A percentile compares a stretch with the other conserved stretches of the same genome.
Evolutionary conservation across 2,329 filamentous ascomycete species (phyloP).

Genomic region (Furcasterigmium sp.): DNA sequence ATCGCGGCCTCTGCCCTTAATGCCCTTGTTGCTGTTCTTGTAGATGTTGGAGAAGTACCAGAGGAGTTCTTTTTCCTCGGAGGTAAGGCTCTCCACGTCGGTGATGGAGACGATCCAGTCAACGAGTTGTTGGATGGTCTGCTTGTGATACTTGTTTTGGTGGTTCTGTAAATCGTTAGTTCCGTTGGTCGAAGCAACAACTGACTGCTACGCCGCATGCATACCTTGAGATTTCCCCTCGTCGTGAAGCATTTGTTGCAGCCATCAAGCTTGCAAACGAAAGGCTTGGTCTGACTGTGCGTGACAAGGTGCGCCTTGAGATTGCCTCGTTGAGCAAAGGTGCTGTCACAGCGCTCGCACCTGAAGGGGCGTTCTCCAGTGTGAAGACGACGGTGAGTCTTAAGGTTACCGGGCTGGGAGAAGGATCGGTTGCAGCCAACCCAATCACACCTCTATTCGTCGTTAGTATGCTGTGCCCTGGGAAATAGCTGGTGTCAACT

Average conservation of each 20-base stretch:
- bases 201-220: no score
- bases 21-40: conserved; percentile 97
- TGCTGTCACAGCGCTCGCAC: conserved; percentile 74
- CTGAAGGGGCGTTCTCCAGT: conserved; percentile 81
- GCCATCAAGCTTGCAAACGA: conserved; percentile 72
- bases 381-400: conserved; percentile 85
- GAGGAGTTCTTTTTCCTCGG: conserved; percentile 70
- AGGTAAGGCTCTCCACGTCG: conserved; percentile 58
- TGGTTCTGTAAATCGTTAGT: conserved; percentile 55
- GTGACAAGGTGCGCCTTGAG: conserved; percentile 79
- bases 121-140: conserved; percentile 66
- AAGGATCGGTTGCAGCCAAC: conserved; percentile 73
- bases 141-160: conserved; percentile 86
- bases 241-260: conserved; percentile 89
- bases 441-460: conserved; percentile 59
- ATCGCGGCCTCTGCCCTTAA: conserved; percentile 91
- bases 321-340: conserved; percentile 82
- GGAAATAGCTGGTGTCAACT: conserved; percentile 26
- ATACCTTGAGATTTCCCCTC: conserved; percentile 84
- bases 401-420: conserved; percentile 86
- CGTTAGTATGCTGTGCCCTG: conserved; percentile 16
- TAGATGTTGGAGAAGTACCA: conserved; percentile 84
- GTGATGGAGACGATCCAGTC: conserved; percentile 61
- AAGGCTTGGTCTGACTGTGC: conserved; percentile 73
- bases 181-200: no score